A percentile compares a stretch with the other conserved stretches of the same genome.
Evolutionary conservation across 768 basidiomycete genomes (phyloP).

Genomic region (Grammothele lineata): DNA sequence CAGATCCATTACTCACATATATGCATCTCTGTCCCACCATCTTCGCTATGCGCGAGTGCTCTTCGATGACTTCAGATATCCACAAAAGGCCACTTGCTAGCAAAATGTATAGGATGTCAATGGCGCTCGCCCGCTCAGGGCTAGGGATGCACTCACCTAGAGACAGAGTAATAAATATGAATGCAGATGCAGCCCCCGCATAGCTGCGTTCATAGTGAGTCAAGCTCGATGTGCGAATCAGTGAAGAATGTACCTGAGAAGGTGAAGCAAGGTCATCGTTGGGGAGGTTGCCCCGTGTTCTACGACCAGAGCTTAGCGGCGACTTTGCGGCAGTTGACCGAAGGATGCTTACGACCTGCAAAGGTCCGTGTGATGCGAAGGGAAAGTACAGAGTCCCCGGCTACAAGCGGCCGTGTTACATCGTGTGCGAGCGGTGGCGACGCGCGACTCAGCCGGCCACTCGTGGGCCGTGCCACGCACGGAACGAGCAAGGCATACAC

Average conservation of each 20-base stretch:
- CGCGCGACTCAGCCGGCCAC: no score
- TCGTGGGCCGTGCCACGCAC: no score
- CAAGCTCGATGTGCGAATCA: neutral
- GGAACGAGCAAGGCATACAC: no score
- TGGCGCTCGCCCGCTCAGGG: no score
- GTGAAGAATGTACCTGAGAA: constrained; percentile 10
- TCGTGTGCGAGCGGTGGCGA: no score
- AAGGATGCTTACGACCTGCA: neutral
- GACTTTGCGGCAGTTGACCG: neutral
- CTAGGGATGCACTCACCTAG: constrained; percentile 82
- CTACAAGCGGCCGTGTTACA: no score
- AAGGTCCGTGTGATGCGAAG: neutral
- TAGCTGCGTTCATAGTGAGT: constrained; percentile 44
- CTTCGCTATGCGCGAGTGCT: constrained; percentile 83
- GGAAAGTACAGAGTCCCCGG: no score
- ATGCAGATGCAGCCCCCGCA: constrained; percentile 68
- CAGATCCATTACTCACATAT: constrained; percentile 55
- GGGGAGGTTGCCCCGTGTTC: no score
- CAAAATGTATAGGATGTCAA: no score
- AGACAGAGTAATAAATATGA: constrained; percentile 88
- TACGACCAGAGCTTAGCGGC: neutral
- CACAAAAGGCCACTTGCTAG: constrained; percentile 91
- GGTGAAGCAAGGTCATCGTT: constrained; percentile 16
- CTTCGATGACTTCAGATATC: constrained; percentile 93
- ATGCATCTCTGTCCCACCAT: constrained; percentile 77